These are phyloP conservation scores for Fusarium sp. DNA, from an alignment of 2,329 filamentous ascomycete species.

Conservation along the genomic window DNA sequence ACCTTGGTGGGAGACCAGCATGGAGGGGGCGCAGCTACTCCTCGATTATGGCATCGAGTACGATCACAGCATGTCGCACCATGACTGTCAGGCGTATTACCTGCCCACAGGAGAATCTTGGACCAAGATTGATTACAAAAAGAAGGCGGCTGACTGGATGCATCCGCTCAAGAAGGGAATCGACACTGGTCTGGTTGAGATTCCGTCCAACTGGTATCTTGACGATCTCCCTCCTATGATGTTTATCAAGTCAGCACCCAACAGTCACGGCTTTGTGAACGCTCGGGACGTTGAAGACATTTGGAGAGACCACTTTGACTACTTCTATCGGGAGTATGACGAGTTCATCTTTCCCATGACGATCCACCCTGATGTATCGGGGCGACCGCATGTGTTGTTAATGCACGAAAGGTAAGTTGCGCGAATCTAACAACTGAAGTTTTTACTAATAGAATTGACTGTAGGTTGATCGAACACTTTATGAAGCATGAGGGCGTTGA, in stretches of 20 bases:
- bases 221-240: conserved; percentile 77
- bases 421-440: not conserved
- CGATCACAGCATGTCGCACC: conserved; percentile 70
- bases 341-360: conserved; percentile 84
- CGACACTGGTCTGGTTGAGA: conserved; percentile 74
- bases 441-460: no score
- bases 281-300: conserved; percentile 72
- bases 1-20: conserved; percentile 79
- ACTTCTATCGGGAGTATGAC: conserved; percentile 82
- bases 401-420: conserved; percentile 70
- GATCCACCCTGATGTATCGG: conserved; percentile 80
- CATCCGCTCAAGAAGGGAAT: conserved; percentile 69
- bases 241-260: conserved; percentile 76
- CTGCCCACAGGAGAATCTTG: conserved; percentile 73
- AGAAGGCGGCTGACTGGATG: conserved; percentile 45
- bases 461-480: conserved; percentile 71
- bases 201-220: conserved; percentile 71
- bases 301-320: conserved; percentile 76
- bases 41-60: conserved; percentile 77
- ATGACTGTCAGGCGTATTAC: conserved; percentile 73
- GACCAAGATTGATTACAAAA: conserved; percentile 75
- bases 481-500: conserved; percentile 71
- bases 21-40: conserved; percentile 74
- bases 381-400: conserved; percentile 76
- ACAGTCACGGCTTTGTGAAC: conserved; percentile 72